Percentiles rank a stretch among this genome's conserved stretches.
Evolutionary conservation across 371 early-diverging fungal genomes (phyloP).

Genomic region (Nematocida sp.): DNA sequence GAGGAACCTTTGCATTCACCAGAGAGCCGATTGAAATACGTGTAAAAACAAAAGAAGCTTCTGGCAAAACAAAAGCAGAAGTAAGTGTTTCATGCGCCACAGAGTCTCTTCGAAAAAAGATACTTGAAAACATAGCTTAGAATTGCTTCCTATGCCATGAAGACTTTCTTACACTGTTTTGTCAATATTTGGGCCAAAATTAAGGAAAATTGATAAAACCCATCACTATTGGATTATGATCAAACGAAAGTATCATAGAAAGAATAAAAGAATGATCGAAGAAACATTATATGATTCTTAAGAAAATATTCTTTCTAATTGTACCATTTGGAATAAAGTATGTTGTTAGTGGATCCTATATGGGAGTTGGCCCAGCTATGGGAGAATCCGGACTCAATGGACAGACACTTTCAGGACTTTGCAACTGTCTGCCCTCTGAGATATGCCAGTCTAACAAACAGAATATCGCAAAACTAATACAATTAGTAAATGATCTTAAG

Average conservation of each 20-base stretch:
- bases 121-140: conserved; percentile 3
- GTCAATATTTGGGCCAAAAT: too few species aligned
- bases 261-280: neutral
- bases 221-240: neutral
- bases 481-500: neutral
- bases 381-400: neutral
- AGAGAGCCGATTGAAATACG: conserved; percentile 14
- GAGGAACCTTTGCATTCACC: conserved; percentile 27
- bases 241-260: neutral
- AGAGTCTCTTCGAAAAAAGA: neutral
- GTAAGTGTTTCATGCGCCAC: neutral
- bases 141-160: neutral
- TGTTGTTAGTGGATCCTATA: neutral
- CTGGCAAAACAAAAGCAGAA: conserved; percentile 9
- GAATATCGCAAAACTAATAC: conserved; percentile 15
- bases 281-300: neutral
- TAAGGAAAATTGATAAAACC: neutral
- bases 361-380: neutral
- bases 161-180: neutral
- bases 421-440: conserved; percentile 37
- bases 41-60: conserved; percentile 24
- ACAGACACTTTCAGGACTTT: neutral
- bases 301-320: neutral
- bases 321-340: neutral
- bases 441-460: conserved; percentile 21